Evolutionary conservation across 768 basidiomycete genomes (phyloP).

Genomic region (Tylopilus subfusipes): DNA sequence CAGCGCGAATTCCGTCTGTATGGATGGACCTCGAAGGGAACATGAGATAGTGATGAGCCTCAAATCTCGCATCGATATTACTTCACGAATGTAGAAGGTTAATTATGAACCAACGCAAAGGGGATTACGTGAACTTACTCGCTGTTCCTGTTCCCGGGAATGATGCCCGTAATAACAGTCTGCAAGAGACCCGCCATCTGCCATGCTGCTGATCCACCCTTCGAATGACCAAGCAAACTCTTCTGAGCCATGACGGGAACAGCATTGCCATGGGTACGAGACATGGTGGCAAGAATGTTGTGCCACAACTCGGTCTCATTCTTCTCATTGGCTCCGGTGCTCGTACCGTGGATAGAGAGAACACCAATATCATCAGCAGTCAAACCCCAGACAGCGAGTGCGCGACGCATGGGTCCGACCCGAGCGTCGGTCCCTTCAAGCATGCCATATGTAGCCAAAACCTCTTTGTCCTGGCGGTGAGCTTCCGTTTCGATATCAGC

Average conservation of each 20-base stretch:
- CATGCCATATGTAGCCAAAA: slow-evolving; percentile 93
- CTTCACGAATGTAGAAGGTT: slow-evolving; percentile 35
- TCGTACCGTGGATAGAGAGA: slow-evolving; percentile 85
- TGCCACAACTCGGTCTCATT: slow-evolving; percentile 99
- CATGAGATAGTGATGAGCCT: slow-evolving; percentile 84
- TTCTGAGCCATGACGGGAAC: slow-evolving; percentile 97
- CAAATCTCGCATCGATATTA: slow-evolving; percentile 92
- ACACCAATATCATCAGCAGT: slow-evolving; percentile 91
- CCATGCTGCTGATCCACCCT: slow-evolving; percentile 99
- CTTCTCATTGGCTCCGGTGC: slow-evolving; percentile 89
- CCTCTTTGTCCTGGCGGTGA: slow-evolving; percentile 86
- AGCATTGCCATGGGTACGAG: slow-evolving; percentile 92
- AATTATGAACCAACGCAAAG: background rate
- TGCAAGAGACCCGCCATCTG: slow-evolving; percentile 92
- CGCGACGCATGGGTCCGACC: slow-evolving; percentile 89
- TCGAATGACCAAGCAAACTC: slow-evolving; percentile 94
- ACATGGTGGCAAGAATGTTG: slow-evolving; percentile 83
- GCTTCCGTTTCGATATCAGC: slow-evolving; percentile 90
- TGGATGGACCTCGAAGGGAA: slow-evolving; percentile 97
- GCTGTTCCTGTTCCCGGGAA: slow-evolving; percentile 95
- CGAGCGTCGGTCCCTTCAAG: slow-evolving; percentile 81
- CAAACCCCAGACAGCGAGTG: slow-evolving; percentile 95
- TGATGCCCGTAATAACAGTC: slow-evolving; percentile 75
- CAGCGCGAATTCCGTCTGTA: slow-evolving; percentile 88
- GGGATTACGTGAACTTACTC: slow-evolving; percentile 59